Evolutionary conservation across 208 protist genomes (phyloP).

Genomic region (Leishmania gerbilli): DNA sequence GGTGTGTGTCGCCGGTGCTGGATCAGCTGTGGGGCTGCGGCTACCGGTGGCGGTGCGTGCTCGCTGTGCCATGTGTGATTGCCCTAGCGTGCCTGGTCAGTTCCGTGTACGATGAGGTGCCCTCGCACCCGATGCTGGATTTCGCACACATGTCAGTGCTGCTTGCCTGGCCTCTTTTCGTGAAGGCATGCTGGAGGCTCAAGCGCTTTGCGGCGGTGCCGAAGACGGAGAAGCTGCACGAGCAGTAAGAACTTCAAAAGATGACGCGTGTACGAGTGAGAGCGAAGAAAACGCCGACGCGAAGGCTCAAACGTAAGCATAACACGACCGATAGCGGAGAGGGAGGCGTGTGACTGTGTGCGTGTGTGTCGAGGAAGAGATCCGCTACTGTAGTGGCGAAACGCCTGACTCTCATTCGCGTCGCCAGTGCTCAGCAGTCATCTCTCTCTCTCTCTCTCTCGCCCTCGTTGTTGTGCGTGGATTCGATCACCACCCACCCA

Average conservation of each 20-base stretch:
- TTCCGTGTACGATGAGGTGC: constrained; percentile 17
- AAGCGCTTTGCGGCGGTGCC: constrained; percentile 27
- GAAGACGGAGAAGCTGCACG: constrained; percentile 33
- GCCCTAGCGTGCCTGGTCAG: constrained; percentile 26
- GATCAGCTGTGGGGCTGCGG: constrained; percentile 40
- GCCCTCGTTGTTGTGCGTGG: background rate
- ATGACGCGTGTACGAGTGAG: background rate
- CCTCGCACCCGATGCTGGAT: constrained; percentile 23
- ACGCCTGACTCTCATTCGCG: background rate
- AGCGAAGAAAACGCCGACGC: background rate
- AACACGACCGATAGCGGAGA: background rate
- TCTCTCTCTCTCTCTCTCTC: background rate
- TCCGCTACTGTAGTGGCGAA: background rate
- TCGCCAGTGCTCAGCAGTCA: background rate
- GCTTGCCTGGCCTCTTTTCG: constrained; percentile 27
- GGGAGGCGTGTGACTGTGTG: background rate
- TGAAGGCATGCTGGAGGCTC: constrained; percentile 41
- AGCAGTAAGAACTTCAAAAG: constrained; percentile 23
- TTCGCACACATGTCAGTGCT: constrained; percentile 25
- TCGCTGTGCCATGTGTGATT: constrained; percentile 39
- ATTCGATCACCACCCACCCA: background rate
- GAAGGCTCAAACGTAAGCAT: background rate
- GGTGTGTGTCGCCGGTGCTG: constrained; percentile 60
- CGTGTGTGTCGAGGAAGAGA: background rate
- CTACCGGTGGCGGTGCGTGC: constrained; percentile 39